Evolutionary conservation across 208 protist species (phyloP), one percentile per base, ranked within the genome.

Genomic region (Acanthamoeba polyphaga): DNA sequence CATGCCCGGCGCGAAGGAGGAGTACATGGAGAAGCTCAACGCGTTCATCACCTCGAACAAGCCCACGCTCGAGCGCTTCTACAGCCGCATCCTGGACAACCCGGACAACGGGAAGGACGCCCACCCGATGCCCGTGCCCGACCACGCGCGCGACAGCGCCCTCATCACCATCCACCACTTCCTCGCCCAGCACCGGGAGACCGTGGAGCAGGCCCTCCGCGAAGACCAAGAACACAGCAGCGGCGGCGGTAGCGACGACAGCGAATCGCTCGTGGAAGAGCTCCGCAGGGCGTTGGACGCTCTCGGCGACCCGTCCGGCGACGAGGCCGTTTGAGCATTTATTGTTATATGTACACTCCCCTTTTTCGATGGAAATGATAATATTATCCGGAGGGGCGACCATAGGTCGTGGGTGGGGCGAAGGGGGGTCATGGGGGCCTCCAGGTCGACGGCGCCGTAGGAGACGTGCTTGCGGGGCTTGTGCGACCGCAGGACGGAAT

Each of bases 1-100:
- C 0, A 3, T 94, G 27, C 92, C 92, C 32, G 92, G 92, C 10
- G 62, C 38, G 2, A 94, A 94, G 58, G 92, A 94, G 60, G 68
- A 94, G 9, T 94, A 94, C 91, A 94, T 94, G 91, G 91, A 94
- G 70, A 78, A 84, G 58, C 72, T 94, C 32, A 94, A 94, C 58
- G 70, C 51, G n/a, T 88, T 88, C 27, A 88, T 88, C 46, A 88
- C 80, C 1, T 66, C 80, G 5, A 88, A 88, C 80, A 88, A 88
- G 80, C 80, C 80, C 46, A 88, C 51, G 17, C 49, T 88, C 19
- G 80, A 88, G 53, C 80, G 80, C 13, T 88, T 88, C 80, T 88
- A 88, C 80, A 64, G 49, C 80, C 80, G 80, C 80, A 64, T 88
- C n/a, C 15, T 88, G 51, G 80, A 88, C 24, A 46, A 88, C 29